These are phyloP conservation scores for Piromyces finnis DNA, from an alignment of 192 early-diverging fungal species.

Conservation along the genomic window DNA sequence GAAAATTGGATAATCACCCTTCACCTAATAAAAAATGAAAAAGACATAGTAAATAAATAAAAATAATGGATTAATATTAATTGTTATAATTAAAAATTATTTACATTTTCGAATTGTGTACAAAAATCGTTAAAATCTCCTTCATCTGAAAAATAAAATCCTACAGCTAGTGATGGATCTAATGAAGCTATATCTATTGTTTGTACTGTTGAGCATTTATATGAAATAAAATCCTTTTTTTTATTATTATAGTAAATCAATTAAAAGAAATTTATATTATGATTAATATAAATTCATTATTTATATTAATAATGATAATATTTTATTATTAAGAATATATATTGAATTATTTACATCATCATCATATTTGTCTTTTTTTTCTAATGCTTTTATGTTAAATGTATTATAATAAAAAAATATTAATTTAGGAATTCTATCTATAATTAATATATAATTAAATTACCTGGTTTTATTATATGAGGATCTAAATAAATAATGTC, in stretches of 20 bases:
- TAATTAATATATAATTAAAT: constrained; percentile 16
- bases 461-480: constrained; percentile 58
- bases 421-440: no score
- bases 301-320: no score
- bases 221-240: constrained; percentile 48
- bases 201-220: constrained; percentile 58
- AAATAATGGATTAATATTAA: no score
- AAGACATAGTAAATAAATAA: no score
- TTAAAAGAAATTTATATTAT: no score
- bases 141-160: constrained; percentile 55
- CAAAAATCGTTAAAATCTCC: constrained; percentile 44
- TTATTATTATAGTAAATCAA: no score
- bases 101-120: constrained; percentile 19
- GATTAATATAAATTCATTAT: no score
- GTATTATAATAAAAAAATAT: no score
- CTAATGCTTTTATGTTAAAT: constrained; percentile 9
- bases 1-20: not conserved
- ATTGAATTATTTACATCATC: not conserved
- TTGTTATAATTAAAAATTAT: no score
- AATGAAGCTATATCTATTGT: constrained; percentile 56
- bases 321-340: no score
- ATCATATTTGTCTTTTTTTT: constrained; percentile 8
- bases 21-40: not conserved
- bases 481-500: constrained; percentile 85
- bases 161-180: constrained; percentile 87